Base-by-base conservation (phyloP, 805 yeast genomes). In the Cyberlindnera samutprakarnensis region DNA sequence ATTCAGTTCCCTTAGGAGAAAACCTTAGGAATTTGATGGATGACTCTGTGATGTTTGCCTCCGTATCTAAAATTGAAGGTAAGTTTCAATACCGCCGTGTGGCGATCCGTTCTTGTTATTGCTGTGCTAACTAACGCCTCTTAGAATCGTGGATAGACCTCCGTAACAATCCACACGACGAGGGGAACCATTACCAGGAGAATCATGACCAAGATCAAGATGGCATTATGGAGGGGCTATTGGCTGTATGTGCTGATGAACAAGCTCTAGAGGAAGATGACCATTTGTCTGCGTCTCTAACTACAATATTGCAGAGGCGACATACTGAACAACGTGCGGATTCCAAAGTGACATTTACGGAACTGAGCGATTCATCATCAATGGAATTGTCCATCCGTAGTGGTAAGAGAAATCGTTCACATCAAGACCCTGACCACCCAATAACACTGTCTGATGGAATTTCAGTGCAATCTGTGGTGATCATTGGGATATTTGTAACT, bases 401-500 rank as follows among this genome's bases (percentile, higher is more conserved):
- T n/a, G n/a, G n/a, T n/a, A n/a, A n/a, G n/a, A n/a, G n/a, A n/a
- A n/a, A n/a, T n/a, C n/a, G n/a, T n/a, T n/a, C n/a, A n/a, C n/a
- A n/a, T n/a, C 15, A 10, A 26, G 17, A 18, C 40, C 4, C 32
- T 33, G 12, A 30, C 33, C 14, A 32, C 36, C 10, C 29, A 27
- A 4, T 16, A n/a, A n/a, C n/a, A n/a, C n/a, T n/a, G n/a, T n/a
- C n/a, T n/a, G n/a, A n/a, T n/a, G n/a, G n/a, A n/a, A n/a, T n/a
- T n/a, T n/a, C n/a, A n/a, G n/a, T n/a, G n/a, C n/a, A n/a, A n/a
- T n/a, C n/a, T n/a, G n/a, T n/a, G n/a, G n/a, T 40, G 20, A 13
- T 27, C 6, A 32, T 40, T 12, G 20, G 37, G 8, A 27, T 43
- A 20, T 29, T 43, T 23, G 42, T 38, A 1, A 28, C 39, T 17